Evolutionary conservation across 176 grass and related monocot species (phyloP).

Genomic region (Tillandsia leiboldiana): DNA sequence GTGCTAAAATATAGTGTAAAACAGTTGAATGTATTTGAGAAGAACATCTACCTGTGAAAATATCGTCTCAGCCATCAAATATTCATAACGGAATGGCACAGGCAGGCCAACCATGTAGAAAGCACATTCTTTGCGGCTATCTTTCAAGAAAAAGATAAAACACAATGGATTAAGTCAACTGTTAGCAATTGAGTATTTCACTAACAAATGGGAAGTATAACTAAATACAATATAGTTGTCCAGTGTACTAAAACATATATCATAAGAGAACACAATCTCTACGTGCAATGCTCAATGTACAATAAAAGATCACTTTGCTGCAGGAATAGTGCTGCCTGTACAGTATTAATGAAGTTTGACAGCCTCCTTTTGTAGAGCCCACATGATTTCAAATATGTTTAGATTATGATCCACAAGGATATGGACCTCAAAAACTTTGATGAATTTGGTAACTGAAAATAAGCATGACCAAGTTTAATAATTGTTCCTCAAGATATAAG

Average conservation of each 20-base stretch:
- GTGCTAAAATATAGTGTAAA: neutral
- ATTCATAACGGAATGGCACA: constrained; percentile 90
- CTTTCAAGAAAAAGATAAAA: constrained; percentile 61
- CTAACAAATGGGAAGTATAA: neutral
- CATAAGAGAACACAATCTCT: neutral
- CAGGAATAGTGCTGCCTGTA: too few relatives aligned
- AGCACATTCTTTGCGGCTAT: constrained; percentile 98
- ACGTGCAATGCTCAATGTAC: neutral
- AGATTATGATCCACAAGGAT: too few relatives aligned
- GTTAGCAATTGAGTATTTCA: constrained; percentile 17
- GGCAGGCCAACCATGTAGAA: constrained; percentile 90
- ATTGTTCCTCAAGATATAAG: too few relatives aligned
- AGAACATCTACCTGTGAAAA: constrained; percentile 80
- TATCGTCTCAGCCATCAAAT: constrained; percentile 99
- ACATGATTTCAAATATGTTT: too few relatives aligned
- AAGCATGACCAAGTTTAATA: too few relatives aligned
- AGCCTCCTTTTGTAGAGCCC: too few relatives aligned
- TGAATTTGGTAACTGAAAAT: too few relatives aligned
- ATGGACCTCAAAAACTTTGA: too few relatives aligned
- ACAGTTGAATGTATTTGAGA: constrained; percentile 1
- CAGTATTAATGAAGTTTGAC: too few relatives aligned
- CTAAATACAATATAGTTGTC: neutral
- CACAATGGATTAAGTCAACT: constrained; percentile 25
- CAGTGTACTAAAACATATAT: neutral
- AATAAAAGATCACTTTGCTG: too few relatives aligned